A percentile compares a stretch with the other conserved stretches of the same genome.
These are phyloP conservation scores for Auriscalpium orientale DNA, from an alignment of 768 basidiomycete species.

Conservation along the genomic window DNA sequence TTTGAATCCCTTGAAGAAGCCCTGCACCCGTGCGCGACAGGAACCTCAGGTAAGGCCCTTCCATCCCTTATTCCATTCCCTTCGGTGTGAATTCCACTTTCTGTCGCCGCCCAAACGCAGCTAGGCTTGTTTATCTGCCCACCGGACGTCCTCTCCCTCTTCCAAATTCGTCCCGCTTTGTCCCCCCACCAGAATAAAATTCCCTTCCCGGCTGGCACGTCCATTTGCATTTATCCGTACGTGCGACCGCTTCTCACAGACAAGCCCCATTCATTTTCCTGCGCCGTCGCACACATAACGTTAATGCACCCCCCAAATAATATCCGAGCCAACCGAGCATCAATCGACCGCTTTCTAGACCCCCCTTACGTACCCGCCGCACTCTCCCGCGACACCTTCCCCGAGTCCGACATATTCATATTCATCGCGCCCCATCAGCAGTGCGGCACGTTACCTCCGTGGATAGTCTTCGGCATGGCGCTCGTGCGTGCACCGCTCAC, in stretches of 20 bases:
- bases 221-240: neutral
- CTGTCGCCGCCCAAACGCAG: neutral
- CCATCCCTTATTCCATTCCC: slow-evolving; percentile 6
- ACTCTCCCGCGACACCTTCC: slow-evolving; percentile 23
- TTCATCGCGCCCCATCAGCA: neutral
- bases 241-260: neutral
- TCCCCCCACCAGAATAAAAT: too few species aligned
- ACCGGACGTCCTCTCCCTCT: neutral
- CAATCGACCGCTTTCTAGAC: slow-evolving; percentile 9
- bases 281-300: neutral
- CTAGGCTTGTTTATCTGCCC: neutral
- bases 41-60: slow-evolving; percentile 8
- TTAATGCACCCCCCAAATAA: slow-evolving; percentile 8
- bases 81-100: slow-evolving; percentile 6
- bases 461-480: slow-evolving; percentile 77
- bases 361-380: slow-evolving; percentile 29
- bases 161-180: neutral
- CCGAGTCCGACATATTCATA: slow-evolving; percentile 52
- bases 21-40: neutral
- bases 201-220: neutral
- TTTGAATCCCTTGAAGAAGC: too few species aligned
- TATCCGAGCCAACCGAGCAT: neutral
- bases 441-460: slow-evolving; percentile 22
- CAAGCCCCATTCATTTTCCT: neutral
- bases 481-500: slow-evolving; percentile 37